A percentile compares a stretch with the other conserved stretches of the same genome.
Conservation (phyloP, 495 filamentous ascomycete genomes). For the Penicillium manginii region DNA sequence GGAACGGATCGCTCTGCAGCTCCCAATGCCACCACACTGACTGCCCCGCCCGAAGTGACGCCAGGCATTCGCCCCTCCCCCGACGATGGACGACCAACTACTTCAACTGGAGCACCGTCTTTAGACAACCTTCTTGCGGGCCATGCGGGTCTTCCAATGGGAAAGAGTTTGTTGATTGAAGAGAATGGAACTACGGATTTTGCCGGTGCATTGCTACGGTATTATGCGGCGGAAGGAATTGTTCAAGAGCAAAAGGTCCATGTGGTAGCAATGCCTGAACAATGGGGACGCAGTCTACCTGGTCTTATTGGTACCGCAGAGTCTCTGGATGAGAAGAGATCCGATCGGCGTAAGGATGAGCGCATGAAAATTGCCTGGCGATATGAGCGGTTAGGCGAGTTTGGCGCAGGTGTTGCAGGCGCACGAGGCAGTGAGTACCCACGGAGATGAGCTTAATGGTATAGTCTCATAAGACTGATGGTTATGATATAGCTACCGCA, state of each 20-base stretch:
- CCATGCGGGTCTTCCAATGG: conserved; percentile 85
- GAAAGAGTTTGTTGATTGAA: conserved; percentile 79
- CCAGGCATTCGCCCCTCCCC: conserved; percentile 86
- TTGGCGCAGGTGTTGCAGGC: conserved; percentile 54
- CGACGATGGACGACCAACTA: conserved; percentile 83
- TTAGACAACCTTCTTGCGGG: conserved; percentile 86
- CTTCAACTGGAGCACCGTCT: conserved; percentile 85
- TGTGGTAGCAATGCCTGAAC: conserved; percentile 75
- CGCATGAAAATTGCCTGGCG: conserved; percentile 99
- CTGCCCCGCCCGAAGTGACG: conserved; percentile 44
- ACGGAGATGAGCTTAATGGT: conserved; percentile 5
- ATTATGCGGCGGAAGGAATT: conserved; percentile 91
- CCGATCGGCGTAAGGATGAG: conserved; percentile 54
- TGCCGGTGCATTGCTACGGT: conserved; percentile 78
- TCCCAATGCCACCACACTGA: conserved; percentile 34
- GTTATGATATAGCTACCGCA: conserved; percentile 25
- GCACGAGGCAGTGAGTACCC: conserved; percentile 54
- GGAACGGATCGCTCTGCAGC: conserved; percentile 37
- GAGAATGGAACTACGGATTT: conserved; percentile 96
- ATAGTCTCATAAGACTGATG: conserved; percentile 21
- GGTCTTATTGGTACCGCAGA: conserved; percentile 62
- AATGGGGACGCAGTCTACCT: conserved; percentile 83
- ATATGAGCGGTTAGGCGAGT: conserved; percentile 83
- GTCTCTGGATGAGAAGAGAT: conserved; percentile 45
- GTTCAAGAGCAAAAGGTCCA: conserved; percentile 90